Evolutionary conservation across 305 asterid genomes (phyloP), one percentile per base, ranked within the genome.

Genomic region (Solanum hybrid): DNA sequence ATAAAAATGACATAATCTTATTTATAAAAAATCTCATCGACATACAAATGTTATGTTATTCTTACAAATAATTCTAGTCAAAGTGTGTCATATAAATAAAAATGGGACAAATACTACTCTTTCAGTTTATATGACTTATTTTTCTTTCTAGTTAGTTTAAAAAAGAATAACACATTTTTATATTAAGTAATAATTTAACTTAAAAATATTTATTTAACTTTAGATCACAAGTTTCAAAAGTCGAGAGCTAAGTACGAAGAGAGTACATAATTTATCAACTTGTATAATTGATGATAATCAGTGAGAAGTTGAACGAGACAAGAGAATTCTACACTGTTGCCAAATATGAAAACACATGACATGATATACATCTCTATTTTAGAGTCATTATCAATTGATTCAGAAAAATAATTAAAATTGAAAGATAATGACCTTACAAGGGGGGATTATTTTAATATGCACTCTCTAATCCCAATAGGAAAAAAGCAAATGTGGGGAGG

Each of bases 381-480:
- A 26, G 22, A 85, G 94, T 92, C 93, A 82, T 90, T 91, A 92
- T 93, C 94, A 88, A 82, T 86, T 82, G 37, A 90, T 86, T 78
- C 17, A 78, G n/a, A 19, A 17, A 7, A 32, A 76, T 14, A 89
- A 91, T 2, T 56, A 17, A 17, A 91, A 5, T 87, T 81, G 90
- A 91, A 90, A 90, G 80, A 86, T 82, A 88, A 91, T 75, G 86
- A 91, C 82, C 89, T 51, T 32, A 71, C 73, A 4, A 4, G 85
- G 78, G 78, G 86, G 87, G 15, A 32, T 31, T 22, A 91, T 88
- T 88, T 76, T 88, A 89, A 26, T 75, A 88, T 56, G 66, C 64
- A 78, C 85, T 88, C 90, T 69, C 88, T 77, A 71, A 64, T 90
- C 90, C 90, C 60, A 36, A 88, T 91, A 90, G 78, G 45, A 89